A percentile compares a stretch with the other conserved stretches of the same genome.
Evolutionary conservation across 805 yeast species (phyloP).

Genomic region (Komagataella pseudopastoris): DNA sequence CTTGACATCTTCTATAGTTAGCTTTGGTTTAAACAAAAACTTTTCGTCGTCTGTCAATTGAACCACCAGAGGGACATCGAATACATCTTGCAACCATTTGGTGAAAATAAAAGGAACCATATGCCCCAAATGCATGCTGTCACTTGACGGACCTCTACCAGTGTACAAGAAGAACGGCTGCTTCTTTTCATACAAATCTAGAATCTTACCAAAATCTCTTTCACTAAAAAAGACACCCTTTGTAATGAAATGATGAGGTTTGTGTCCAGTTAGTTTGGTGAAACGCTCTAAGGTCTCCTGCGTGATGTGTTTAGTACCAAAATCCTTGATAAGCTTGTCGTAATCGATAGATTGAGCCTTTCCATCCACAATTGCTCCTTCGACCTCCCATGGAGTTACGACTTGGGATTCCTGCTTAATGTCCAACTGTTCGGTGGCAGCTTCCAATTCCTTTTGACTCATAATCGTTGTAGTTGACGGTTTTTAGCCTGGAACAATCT

Average conservation of each 20-base stretch:
- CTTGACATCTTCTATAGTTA: conserved; percentile 83
- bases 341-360: conserved; percentile 84
- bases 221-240: conserved; percentile 91
- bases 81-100: conserved; percentile 96
- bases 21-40: conserved; percentile 82
- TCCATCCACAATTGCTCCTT: conserved; percentile 96
- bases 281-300: conserved; percentile 66
- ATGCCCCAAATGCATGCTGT: conserved; percentile 93
- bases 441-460: conserved; percentile 7
- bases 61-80: conserved; percentile 88
- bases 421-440: conserved; percentile 10
- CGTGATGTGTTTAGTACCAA: conserved; percentile 70
- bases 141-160: conserved; percentile 94
- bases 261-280: conserved; percentile 70
- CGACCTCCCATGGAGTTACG: conserved; percentile 97
- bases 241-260: conserved; percentile 82
- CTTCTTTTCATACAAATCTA: conserved; percentile 86
- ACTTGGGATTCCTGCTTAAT: conserved; percentile 28
- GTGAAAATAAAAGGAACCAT: conserved; percentile 93
- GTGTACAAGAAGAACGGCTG: conserved; percentile 93
- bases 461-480: neutral
- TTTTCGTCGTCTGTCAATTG: conserved; percentile 96
- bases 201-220: conserved; percentile 65
- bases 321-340: conserved; percentile 71
- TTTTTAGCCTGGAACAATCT: neutral